Base-by-base conservation (phyloP, 2,329 filamentous ascomycete species). In the Penicillium sp. region DNA sequence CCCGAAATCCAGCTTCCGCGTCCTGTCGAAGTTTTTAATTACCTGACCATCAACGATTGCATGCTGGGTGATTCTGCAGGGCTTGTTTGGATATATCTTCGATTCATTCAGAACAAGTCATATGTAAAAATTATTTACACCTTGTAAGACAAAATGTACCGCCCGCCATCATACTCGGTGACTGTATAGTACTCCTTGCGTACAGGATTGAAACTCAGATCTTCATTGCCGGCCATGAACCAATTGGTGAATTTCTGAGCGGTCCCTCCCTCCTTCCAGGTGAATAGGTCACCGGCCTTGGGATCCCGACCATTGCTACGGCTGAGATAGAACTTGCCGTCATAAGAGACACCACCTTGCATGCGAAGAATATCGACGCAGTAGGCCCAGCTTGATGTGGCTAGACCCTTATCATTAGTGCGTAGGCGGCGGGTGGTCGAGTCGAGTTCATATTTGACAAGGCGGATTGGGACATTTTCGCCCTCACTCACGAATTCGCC, bases 251-350 rank as follows among this genome's bases (percentile, higher is more conserved):
- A 53, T 4, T 55, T 51, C 5, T 54, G 50, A 3, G 66, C 66
- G 0, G 36, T 18, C 5, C 54, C 52, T 1, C 69, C 71, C 1
- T 67, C 62, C 5, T 61, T 43, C 69, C 69, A 73, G 7, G 58
- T 64, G 29, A 60, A 69, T 21, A 74, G 46, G 47, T 73, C 69
- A 23, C 69, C 68, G 1, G 57, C 52, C 21, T 50, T 62, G 12
- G 46, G 59, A 7, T 62, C 62, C 10, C 46, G 37, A 29, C 60
- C 60, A 12, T 70, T 71, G 51, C 66, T 72, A 7, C 65, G 54
- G n/a, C 65, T 67, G 44, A 73, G 60, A 52, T 67, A 72, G 40
- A 71, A 63, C 46, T 65, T 65, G 12, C 60, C 61, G 10, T 69
- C 56, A 4, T 58, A 63, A 20, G 63, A 61, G 23, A 71, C 67